These are phyloP conservation scores for Barnettozyma hawaiiensis DNA, from an alignment of 1,139 yeast species.

Conservation along the genomic window DNA sequence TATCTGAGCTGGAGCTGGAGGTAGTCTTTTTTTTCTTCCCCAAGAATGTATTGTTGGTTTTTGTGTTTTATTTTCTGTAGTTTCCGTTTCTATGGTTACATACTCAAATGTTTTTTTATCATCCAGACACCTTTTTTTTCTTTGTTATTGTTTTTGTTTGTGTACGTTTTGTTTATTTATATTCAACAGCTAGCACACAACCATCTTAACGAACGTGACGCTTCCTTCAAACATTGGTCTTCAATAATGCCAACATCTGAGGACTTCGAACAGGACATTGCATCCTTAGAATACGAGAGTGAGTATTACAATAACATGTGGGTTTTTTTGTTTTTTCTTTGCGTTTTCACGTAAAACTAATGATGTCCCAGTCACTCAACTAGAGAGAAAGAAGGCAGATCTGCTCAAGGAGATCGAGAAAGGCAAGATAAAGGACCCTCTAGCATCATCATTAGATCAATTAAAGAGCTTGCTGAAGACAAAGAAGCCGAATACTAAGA, in stretches of 20 bases:
- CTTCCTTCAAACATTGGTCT: no score
- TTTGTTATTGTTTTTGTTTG: no score
- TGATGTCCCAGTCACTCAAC: conserved; percentile 14
- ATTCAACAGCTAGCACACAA: no score
- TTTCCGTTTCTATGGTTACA: neutral
- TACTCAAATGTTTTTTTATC: no score
- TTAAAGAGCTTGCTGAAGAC: conserved; percentile 12
- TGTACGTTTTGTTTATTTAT: no score
- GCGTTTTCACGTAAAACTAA: no score
- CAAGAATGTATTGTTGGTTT: no score
- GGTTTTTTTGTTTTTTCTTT: no score
- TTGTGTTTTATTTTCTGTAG: no score
- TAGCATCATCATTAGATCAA: conserved; percentile 12
- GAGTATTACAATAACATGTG: conserved; percentile 8
- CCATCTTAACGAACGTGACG: no score
- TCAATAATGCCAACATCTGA: conserved; percentile 9
- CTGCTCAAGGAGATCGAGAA: conserved; percentile 24
- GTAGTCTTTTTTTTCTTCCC: no score
- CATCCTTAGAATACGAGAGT: conserved; percentile 24
- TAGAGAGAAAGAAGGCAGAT: conserved; percentile 19
- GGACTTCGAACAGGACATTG: conserved; percentile 18
- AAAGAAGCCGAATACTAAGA: conserved; percentile 4
- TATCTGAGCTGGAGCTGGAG: conserved; percentile 5
- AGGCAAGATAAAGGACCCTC: conserved; percentile 15
- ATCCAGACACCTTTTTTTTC: conserved; percentile 13